A percentile compares a stretch with the other conserved stretches of the same genome.
phyloP scores from a whole-genome alignment of 2,329 filamentous ascomycete genomes.

The Bertia moriformis region DNA sequence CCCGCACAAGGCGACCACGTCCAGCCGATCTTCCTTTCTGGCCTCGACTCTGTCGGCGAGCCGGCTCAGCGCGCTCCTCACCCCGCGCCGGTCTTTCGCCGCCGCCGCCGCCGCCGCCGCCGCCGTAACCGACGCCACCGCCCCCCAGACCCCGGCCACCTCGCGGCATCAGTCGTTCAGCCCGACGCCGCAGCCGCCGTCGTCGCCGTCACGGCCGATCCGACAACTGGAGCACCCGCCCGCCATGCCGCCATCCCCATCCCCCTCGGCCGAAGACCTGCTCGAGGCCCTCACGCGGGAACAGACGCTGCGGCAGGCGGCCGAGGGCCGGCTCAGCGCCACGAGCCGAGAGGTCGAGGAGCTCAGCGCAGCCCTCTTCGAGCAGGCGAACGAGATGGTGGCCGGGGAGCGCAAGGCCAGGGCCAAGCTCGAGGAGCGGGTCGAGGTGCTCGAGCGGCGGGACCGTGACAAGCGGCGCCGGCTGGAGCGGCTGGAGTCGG shows the following conservation, averaged over 20 bases:
- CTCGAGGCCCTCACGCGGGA: constrained; percentile 51
- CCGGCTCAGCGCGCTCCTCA: neutral
- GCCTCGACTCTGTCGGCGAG: constrained; percentile 1
- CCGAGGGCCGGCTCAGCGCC: constrained; percentile 52
- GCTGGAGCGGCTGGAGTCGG: constrained; percentile 57
- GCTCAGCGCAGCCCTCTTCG: constrained; percentile 59
- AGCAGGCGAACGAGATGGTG: constrained; percentile 80
- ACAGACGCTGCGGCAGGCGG: constrained; percentile 48
- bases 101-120: neutral
- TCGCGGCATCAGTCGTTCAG: constrained; percentile 7
- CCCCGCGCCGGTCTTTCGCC: constrained; percentile 1
- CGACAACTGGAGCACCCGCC: constrained; percentile 4
- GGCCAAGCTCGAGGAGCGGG: constrained; percentile 56
- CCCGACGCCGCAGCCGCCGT: constrained; percentile 9
- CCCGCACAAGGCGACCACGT: no score
- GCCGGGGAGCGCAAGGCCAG: constrained; percentile 59
- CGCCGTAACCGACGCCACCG: constrained; percentile 6
- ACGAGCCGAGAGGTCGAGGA: constrained; percentile 67
- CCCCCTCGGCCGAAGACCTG: constrained; percentile 28
- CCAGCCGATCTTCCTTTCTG: constrained; percentile 3
- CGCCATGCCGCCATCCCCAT: constrained; percentile 8
- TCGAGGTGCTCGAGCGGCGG: constrained; percentile 53
- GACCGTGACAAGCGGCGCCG: constrained; percentile 56
- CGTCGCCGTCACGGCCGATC: constrained; percentile 8
- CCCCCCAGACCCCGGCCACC: constrained; percentile 8